Evolutionary conservation across 331 rosid species (phyloP), one percentile per base, ranked within the genome.

Genomic region (Rosa hybrid): DNA sequence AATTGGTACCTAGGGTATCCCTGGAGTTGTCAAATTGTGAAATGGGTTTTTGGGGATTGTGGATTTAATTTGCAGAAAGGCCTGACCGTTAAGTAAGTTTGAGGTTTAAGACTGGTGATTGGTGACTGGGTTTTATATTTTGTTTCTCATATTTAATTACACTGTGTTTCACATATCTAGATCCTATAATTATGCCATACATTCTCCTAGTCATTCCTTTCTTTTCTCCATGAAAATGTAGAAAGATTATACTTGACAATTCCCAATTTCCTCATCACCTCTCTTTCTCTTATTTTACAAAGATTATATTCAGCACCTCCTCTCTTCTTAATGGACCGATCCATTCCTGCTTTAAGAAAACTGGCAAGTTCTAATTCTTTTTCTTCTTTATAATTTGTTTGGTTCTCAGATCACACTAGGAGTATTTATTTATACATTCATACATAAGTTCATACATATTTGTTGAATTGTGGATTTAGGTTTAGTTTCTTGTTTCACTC

Each of bases 171-270:
- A 42, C 13, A 11, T 57, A 57, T 23, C 39, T 60, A 60, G 68
- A 60, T 60, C 68, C 68, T 60, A 60, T 23, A 60, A 60, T 60
- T 60, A 60, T 60, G 68, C 68, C 38, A 60, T 12, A 60, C 38
- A 60, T 60, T 60, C 38, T 21, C 67, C 7, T 60, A 21, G 11
- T 60, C 14, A 60, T 60, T 60, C 67, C 67, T 60, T 60, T 8
- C 11, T 60, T 60, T 60, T 60, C 67, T 23, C 67, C 67, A 60
- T 60, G 11, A 21, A 23, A 60, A 60, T 60, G 14, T 21, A 23
- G 67, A 60, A 60, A 12, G 16, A 60, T 21, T 23, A 60, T 38
- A 23, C 23, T 60, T 60, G 38, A 16, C 4, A 23, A 59, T 59
- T 59, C 65, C 34, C 64, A 57, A 23, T 21, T 54, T 60, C 13